Base-by-base conservation (phyloP, 192 early-diverging fungal genomes). In the Radiomyces spectabilis region DNA sequence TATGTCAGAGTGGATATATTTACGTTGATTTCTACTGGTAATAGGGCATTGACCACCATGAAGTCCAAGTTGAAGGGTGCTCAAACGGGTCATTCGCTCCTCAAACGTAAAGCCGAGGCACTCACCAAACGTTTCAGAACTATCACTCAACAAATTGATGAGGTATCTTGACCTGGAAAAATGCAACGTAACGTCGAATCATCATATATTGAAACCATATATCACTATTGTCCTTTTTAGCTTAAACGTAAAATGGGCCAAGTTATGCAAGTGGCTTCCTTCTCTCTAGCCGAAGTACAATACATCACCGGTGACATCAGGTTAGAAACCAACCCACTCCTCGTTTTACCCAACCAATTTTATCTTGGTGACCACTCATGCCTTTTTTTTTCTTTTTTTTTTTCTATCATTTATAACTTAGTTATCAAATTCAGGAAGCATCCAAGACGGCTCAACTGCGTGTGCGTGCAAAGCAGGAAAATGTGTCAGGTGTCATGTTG, bases 161-260 rank as follows among this genome's bases (percentile, higher is more conserved):
- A 98, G 72, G 95, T 93, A 66, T 34, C 64, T n/a, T 48, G 31
- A n/a, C 1, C 22, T n/a, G 13, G 21, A 25, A 19, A 18, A 2
- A 51, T 30, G 13, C 37, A 8, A 64, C 31, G 18, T 47, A n/a
- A n/a, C n/a, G n/a, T n/a, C n/a, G n/a, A n/a, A n/a, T 16, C 33
- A 55, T 39, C 18, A 37, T 13, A 22, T 27, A 65, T 25, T 22
- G n/a, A n/a, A n/a, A n/a, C n/a, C n/a, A n/a, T n/a, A n/a, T 40
- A 22, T 26, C 43, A 8, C 54, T 32, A 25, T 52, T 24, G 1
- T 29, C 22, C 15, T 69, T 18, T 40, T n/a, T 27, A 93, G 90
- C 85, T 94, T 40, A 99, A 99, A 62, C 74, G 85, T 38, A 94
- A 96, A 76, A 99, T 99, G 97, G 95, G 95, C 48, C 93, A 91